A percentile compares a stretch with the other conserved stretches of the same genome.
Conservation (phyloP, 129 eudicot species). For the Artemisia argyi region DNA sequence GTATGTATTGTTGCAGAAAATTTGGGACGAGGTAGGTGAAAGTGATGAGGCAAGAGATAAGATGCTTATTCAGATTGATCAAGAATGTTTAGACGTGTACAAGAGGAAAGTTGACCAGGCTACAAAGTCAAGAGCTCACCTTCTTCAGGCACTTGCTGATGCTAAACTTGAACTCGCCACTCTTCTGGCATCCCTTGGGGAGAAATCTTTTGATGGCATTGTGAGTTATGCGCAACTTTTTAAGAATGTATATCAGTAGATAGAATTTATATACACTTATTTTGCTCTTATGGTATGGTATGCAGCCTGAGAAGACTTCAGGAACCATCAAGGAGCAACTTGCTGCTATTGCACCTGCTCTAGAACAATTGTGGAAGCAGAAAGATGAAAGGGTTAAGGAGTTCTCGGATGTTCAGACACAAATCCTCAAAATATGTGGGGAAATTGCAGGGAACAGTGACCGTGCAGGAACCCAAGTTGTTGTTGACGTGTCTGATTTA, state of each 20-base stretch:
- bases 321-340: conserved; percentile 66
- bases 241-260: not conserved
- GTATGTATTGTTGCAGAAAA: conserved; percentile 60
- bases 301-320: conserved; percentile 46
- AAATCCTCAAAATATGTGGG: conserved; percentile 56
- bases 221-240: conserved; percentile 36
- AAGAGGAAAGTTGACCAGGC: conserved; percentile 69
- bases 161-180: conserved; percentile 64
- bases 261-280: not conserved
- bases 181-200: conserved; percentile 67
- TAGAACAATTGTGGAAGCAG: conserved; percentile 64
- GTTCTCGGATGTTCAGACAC: conserved; percentile 57
- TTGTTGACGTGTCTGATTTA: conserved; percentile 53
- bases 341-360: conserved; percentile 51
- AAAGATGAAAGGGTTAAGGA: conserved; percentile 68
- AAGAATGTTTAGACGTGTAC: conserved; percentile 79
- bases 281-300: conserved; percentile 12
- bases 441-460: conserved; percentile 69
- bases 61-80: conserved; percentile 92
- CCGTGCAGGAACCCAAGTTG: conserved; percentile 44
- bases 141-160: conserved; percentile 56
- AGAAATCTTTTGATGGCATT: conserved; percentile 49
- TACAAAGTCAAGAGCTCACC: conserved; percentile 63
- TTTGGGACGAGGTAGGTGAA: conserved; percentile 99
- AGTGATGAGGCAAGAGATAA: conserved; percentile 85